These are phyloP conservation scores for Pseudozyma flocculosa DNA, from an alignment of 1,284 basidiomycete genomes.

Conservation along the genomic window DNA sequence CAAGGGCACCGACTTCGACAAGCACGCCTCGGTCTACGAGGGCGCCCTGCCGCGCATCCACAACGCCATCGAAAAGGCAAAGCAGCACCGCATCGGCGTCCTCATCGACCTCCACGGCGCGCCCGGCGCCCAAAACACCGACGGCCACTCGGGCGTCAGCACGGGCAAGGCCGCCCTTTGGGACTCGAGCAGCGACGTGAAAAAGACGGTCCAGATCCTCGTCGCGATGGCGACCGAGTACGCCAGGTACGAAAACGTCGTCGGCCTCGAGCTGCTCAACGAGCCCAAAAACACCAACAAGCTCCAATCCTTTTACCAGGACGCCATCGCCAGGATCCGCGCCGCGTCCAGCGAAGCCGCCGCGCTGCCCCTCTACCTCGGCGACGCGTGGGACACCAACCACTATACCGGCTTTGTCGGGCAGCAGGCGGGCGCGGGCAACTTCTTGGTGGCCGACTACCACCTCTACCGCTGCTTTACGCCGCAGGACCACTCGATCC, in stretches of 20 bases:
- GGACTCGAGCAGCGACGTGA: slow-evolving; percentile 57
- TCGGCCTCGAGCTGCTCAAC: slow-evolving; percentile 81
- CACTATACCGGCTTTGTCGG: slow-evolving; percentile 67
- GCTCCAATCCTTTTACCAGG: slow-evolving; percentile 52
- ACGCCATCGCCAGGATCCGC: slow-evolving; percentile 66
- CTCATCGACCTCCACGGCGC: slow-evolving; percentile 69
- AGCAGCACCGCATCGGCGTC: slow-evolving; percentile 71
- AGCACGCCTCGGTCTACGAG: slow-evolving; percentile 65
- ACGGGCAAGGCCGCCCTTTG: slow-evolving; percentile 43
- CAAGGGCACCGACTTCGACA: slow-evolving; percentile 72
- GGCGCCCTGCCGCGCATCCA: slow-evolving; percentile 75
- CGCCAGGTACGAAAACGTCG: slow-evolving; percentile 66
- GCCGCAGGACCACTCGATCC: slow-evolving; percentile 64
- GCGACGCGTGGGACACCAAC: slow-evolving; percentile 75
- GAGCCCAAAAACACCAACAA: slow-evolving; percentile 67
- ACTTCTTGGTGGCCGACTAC: slow-evolving; percentile 72
- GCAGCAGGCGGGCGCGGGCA: slow-evolving; percentile 28
- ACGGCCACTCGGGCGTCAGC: slow-evolving; percentile 56
- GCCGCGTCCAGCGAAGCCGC: slow-evolving; percentile 19
- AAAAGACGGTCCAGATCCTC: slow-evolving; percentile 64
- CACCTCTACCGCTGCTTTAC: slow-evolving; percentile 85
- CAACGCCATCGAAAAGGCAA: slow-evolving; percentile 69
- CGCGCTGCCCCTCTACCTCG: slow-evolving; percentile 64
- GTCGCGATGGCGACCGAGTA: slow-evolving; percentile 62
- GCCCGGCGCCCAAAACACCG: slow-evolving; percentile 65